These are phyloP conservation scores for Populus trichocarpa DNA, from an alignment of 441 rosid genomes.

Conservation along the genomic window DNA sequence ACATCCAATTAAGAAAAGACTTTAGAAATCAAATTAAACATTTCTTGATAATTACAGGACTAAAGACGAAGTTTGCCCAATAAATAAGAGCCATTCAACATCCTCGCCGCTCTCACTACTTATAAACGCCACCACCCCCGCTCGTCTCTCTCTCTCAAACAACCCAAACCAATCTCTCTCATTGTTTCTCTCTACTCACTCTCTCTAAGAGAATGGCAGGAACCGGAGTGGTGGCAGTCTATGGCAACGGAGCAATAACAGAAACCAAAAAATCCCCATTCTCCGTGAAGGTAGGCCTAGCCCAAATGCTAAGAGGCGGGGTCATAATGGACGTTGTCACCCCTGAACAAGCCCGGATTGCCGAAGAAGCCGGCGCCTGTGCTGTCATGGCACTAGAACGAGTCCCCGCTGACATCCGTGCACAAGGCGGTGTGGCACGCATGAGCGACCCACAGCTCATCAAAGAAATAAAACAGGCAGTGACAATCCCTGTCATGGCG, in stretches of 20 bases:
- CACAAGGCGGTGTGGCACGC: slow-evolving; percentile 91
- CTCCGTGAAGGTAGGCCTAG: slow-evolving; percentile 91
- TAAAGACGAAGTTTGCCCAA: background rate
- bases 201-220: slow-evolving; percentile 49
- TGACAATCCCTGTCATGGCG: slow-evolving; percentile 96
- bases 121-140: slow-evolving; percentile 5
- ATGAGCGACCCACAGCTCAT: slow-evolving; percentile 93
- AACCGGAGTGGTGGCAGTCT: slow-evolving; percentile 83
- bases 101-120: slow-evolving; percentile 7
- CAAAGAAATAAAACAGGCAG: slow-evolving; percentile 72
- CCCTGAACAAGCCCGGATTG: slow-evolving; percentile 84
- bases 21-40: background rate
- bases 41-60: background rate
- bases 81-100: slow-evolving; percentile 20
- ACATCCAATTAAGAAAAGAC: background rate
- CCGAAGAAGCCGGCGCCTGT: slow-evolving; percentile 87
- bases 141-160: slow-evolving; percentile 2
- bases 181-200: background rate
- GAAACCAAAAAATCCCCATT: slow-evolving; percentile 85
- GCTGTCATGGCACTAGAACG: slow-evolving; percentile 98
- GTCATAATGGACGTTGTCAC: slow-evolving; percentile 97
- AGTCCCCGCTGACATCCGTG: slow-evolving; percentile 89
- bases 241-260: slow-evolving; percentile 79
- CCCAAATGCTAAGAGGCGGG: slow-evolving; percentile 98
- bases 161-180: background rate